phyloP scores from a whole-genome alignment of 495 filamentous ascomycete species.

The Copromyces sp. region DNA sequence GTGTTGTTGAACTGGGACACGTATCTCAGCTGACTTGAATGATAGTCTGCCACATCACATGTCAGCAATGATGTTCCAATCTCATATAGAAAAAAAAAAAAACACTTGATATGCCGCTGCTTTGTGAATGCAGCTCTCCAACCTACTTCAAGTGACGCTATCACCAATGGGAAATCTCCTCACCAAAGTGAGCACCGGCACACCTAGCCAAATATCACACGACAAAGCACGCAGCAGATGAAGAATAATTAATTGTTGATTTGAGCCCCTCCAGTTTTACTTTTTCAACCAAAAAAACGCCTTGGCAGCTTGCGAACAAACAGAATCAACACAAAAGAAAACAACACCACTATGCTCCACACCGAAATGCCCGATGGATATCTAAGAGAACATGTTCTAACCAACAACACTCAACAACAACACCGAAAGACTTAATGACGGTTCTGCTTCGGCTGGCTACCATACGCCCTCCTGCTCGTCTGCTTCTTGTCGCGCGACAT shows the following conservation, averaged over 20 bases:
- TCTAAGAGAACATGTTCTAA: background rate
- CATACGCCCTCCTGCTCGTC: conserved; percentile 68
- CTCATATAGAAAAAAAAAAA: background rate
- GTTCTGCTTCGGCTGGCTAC: conserved; percentile 45
- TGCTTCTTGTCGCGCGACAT: conserved; percentile 82
- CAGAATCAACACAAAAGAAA: background rate
- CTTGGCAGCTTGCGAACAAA: background rate
- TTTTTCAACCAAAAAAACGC: background rate
- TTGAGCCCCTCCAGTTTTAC: background rate
- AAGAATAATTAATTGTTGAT: background rate
- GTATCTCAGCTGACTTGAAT: background rate
- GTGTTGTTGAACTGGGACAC: background rate
- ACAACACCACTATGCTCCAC: background rate
- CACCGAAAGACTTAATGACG: conserved; percentile 1
- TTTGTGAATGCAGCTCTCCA: too few relatives aligned
- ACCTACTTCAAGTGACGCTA: background rate
- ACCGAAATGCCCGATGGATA: background rate
- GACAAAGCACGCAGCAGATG: background rate
- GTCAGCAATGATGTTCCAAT: background rate
- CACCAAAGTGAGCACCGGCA: too few relatives aligned
- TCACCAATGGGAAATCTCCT: too few relatives aligned
- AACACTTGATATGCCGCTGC: too few relatives aligned
- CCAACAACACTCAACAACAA: background rate
- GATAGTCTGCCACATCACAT: background rate
- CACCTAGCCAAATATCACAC: background rate